Conservation (phyloP, 352 stramenopile genomes). For the Phytophthora litchii region DNA sequence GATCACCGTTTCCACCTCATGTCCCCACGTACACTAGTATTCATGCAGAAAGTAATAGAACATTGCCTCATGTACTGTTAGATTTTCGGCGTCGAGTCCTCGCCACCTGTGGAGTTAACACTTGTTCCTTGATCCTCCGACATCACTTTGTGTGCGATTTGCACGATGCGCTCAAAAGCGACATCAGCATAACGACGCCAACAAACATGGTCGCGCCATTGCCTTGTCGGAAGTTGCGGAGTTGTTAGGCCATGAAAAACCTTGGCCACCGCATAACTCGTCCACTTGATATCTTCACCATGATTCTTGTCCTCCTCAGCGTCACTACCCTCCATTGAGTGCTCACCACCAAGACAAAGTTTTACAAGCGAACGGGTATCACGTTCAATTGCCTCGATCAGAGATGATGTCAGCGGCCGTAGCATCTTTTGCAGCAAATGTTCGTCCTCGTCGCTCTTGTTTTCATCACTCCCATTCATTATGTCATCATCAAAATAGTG, state of each 20-base stretch:
- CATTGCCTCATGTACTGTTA: constrained; percentile 6
- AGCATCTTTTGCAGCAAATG: constrained; percentile 48
- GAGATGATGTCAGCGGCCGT: constrained; percentile 50
- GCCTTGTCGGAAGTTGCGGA: constrained; percentile 57
- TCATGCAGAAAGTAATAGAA: constrained; percentile 14
- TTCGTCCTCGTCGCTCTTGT: constrained; percentile 34
- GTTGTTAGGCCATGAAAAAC: constrained; percentile 80
- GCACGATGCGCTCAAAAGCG: constrained; percentile 77
- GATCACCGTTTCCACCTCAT: constrained; percentile 2
- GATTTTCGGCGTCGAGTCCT: background rate
- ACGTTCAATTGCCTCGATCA: constrained; percentile 62
- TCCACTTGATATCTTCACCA: constrained; percentile 43
- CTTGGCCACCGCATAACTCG: constrained; percentile 71
- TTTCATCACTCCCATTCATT: background rate
- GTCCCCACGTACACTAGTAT: constrained; percentile 3
- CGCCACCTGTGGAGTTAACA: background rate
- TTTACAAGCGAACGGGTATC: constrained; percentile 51
- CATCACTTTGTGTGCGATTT: constrained; percentile 65
- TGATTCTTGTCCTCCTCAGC: constrained; percentile 24
- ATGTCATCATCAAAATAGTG: constrained; percentile 72
- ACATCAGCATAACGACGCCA: constrained; percentile 75
- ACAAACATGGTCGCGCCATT: constrained; percentile 68
- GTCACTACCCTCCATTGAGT: constrained; percentile 16
- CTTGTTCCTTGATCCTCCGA: constrained; percentile 23
- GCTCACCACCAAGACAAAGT: constrained; percentile 22